A percentile compares a stretch with the other conserved stretches of the same genome.
These are phyloP conservation scores for Nannochloropsis gaditana DNA, from an alignment of 108 stramenopile species.

Conservation along the genomic window DNA sequence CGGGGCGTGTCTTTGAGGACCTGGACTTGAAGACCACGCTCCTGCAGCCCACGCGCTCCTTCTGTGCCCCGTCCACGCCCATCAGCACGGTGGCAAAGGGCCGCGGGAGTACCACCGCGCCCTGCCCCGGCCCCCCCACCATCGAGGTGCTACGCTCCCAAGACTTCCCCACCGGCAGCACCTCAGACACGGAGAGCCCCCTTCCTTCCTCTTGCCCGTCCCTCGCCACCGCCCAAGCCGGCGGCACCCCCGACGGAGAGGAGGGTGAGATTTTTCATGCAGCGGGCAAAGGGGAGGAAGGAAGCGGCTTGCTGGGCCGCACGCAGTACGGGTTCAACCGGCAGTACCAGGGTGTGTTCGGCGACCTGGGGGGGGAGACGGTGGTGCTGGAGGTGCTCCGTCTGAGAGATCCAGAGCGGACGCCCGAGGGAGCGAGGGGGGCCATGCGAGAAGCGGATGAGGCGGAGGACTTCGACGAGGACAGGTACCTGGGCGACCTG, in stretches of 20 bases:
- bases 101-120: neutral
- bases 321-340: constrained; percentile 64
- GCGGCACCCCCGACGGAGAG: too few relatives aligned
- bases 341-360: constrained; percentile 65
- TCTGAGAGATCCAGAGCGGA: constrained; percentile 62
- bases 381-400: constrained; percentile 70
- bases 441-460: constrained; percentile 61
- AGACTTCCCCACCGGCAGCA: neutral
- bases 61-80: neutral
- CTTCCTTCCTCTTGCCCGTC: neutral
- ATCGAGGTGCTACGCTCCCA: neutral
- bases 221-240: too few relatives aligned
- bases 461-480: constrained; percentile 64
- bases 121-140: neutral
- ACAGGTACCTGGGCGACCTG: constrained; percentile 68
- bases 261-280: too few relatives aligned
- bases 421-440: constrained; percentile 43
- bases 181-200: neutral
- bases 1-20: constrained; percentile 47
- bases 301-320: constrained; percentile 43
- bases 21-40: constrained; percentile 53
- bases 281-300: constrained; percentile 28
- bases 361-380: constrained; percentile 65
- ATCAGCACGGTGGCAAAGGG: neutral
- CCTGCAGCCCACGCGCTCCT: constrained; percentile 34